Evolutionary conservation across 108 stramenopile genomes (phyloP), one percentile per base, ranked within the genome.

Genomic region (Hondaea fermentalgiana): DNA sequence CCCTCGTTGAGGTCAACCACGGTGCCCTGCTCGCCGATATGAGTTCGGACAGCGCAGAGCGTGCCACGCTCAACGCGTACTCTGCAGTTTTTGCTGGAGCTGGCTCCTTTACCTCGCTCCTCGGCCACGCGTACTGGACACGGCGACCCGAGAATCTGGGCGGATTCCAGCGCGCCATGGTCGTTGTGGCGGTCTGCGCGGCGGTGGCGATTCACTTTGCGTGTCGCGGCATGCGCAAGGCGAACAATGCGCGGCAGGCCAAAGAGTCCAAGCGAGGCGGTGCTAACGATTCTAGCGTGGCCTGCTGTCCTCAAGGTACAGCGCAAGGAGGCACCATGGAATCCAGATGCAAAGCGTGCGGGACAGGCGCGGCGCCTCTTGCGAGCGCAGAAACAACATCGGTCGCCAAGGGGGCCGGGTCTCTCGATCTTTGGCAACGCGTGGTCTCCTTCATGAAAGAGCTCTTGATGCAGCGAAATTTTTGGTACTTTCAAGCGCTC

Each of bases 1-100:
- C 89, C 21, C 25, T 45, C 5, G 89, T 89, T 5, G 89, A 89
- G 58, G 89, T 89, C 1, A 89, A 89, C 47, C 89, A 89, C 89
- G 53, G 35, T 5, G 89, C 89, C 29, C 43, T 88, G 25, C 59
- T 89, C 35, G 58, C 89, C 44, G 89, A 89, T 6, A 87, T 89
- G 28, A 87, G 88, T 0, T 16, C 88, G 10, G 47, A 45, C 59
- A 35, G 6, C 10, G 76, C 14, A 4, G 89, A 87, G 43, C 44
- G 89, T 6, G 89, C 89, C 87, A 58, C 45, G 4, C 21, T 43
- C 6, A 89, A 89, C 47, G 59, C 59, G 5, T 87, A 23, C 88
- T 88, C 89, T 14, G 89, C 55, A 4, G 47, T 87, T 19, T 87
- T 49, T 19, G 89, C 89, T 4, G 89, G 55, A 12, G 14, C 35